Base-by-base conservation (phyloP, 345 rosid genomes). In the Psidium guajava region DNA sequence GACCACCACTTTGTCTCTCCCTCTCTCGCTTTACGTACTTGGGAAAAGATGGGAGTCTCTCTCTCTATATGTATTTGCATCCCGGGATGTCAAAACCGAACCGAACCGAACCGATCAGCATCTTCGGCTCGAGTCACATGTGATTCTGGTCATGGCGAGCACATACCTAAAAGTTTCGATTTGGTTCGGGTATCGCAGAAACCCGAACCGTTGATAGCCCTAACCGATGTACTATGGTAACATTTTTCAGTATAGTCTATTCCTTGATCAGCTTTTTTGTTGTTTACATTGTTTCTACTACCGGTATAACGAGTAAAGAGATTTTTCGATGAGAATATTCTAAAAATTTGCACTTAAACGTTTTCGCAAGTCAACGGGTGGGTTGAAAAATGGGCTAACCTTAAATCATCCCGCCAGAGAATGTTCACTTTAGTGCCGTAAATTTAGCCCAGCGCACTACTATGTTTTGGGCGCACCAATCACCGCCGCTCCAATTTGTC, bases 1-100 rank as follows among this genome's bases (percentile, higher is more conserved):
- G 96, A 92, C 90, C 90, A 92, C 90, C 90, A 85, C 90, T 87
- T 87, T 84, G 84, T 54, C 52, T 54, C 52, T 64, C 83, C 87
- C 91, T 88, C 75, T 50, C 85, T 80, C 89, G 82, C 64, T 89
- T 85, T 56, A 15, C 49, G 80, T 69, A 69, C 80, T 32, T 2
- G 47, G 13, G 9, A 69, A 69, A 36, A 36, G 47, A 69, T 61
- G 5, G 20, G 36, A 5, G 8, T 8, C 56, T 6, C 47, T 25
- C 69, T 83, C n/a, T 53, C 6, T 53, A 53, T 16, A 5, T 16
- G 5, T 20, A 6, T 18, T 53, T 14, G 47, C 47, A 44, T 44
- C 6, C 0, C 0, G 14, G 52, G 52, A 14, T 50, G 52, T 50
- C 52, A 50, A 50, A 50, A 50, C 11, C 52, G 52, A 50, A 50